A percentile compares a stretch with the other conserved stretches of the same genome.
Conservation (phyloP, 2,329 filamentous ascomycete species). For the Trichophyton simii region DNA sequence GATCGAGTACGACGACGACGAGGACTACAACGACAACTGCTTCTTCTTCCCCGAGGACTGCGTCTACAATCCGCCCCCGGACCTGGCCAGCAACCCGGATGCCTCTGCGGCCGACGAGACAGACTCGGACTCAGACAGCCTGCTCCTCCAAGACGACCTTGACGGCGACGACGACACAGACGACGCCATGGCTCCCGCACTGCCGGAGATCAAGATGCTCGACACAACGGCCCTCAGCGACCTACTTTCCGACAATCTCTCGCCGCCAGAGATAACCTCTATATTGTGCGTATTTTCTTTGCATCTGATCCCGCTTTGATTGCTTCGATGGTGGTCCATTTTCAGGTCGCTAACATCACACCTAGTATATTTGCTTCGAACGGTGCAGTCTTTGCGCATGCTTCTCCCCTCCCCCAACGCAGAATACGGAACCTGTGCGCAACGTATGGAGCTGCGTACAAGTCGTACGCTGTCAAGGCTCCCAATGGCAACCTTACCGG, state of each 20-base stretch:
- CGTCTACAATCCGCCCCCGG: slow-evolving; percentile 27
- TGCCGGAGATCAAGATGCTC: slow-evolving; percentile 34
- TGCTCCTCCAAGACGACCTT: slow-evolving; percentile 12
- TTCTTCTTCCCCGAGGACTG: slow-evolving; percentile 36
- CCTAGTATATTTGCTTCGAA: slow-evolving; percentile 32
- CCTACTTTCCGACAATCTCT: slow-evolving; percentile 32
- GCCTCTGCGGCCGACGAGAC: slow-evolving; percentile 15
- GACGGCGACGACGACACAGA: no score
- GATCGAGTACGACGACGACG: slow-evolving; percentile 33
- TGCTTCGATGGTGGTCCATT: neutral
- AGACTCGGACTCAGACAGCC: slow-evolving; percentile 19
- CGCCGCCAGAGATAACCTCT: slow-evolving; percentile 33
- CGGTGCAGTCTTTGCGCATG: slow-evolving; percentile 33
- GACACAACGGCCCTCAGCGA: slow-evolving; percentile 31
- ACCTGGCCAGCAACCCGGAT: slow-evolving; percentile 2
- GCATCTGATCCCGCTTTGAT: neutral
- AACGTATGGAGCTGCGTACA: slow-evolving; percentile 34
- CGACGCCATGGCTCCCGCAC: slow-evolving; percentile 29
- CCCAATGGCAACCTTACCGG: slow-evolving; percentile 32
- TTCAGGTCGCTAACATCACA: neutral
- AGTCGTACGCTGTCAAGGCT: slow-evolving; percentile 30
- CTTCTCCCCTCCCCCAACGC: slow-evolving; percentile 28
- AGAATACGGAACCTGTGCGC: slow-evolving; percentile 32
- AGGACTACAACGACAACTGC: slow-evolving; percentile 32
- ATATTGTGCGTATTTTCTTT: slow-evolving; percentile 24